phyloP scores from a whole-genome alignment of 129 eudicot species.

The Apium graveolens region DNA sequence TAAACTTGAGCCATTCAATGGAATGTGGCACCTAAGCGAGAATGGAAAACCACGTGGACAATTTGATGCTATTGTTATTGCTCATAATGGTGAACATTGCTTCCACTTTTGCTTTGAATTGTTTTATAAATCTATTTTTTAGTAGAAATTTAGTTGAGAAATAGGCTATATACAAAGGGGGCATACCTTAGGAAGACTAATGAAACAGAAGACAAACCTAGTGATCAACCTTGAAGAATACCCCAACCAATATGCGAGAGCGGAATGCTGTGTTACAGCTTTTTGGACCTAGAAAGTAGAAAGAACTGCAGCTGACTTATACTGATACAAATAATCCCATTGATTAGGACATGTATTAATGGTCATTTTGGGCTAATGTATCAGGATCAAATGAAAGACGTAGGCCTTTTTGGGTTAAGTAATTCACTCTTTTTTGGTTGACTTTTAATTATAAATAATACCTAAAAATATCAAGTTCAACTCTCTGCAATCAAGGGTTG shows the following conservation, averaged over 20 bases:
- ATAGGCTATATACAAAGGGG: neutral
- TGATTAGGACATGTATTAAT: neutral
- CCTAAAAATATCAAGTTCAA: neutral
- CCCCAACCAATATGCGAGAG: neutral
- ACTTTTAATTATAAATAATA: neutral
- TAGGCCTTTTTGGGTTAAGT: neutral
- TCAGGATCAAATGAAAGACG: neutral
- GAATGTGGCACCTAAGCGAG: conserved; percentile 96
- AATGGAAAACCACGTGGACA: conserved; percentile 81
- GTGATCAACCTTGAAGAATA: neutral
- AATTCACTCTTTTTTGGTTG: neutral
- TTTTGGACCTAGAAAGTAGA: neutral
- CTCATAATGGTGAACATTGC: conserved; percentile 69
- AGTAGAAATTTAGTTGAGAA: neutral
- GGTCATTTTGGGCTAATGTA: neutral
- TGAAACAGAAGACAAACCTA: neutral
- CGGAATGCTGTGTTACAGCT: neutral
- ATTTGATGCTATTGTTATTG: conserved; percentile 79
- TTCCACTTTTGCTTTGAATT: neutral
- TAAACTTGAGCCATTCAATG: conserved; percentile 75
- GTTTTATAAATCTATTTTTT: neutral
- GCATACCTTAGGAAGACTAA: neutral
- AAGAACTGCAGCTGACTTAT: neutral
- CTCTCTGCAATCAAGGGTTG: neutral
- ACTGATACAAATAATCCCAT: neutral